Percentiles rank a stretch among this genome's conserved stretches.
These are phyloP conservation scores for Taiozyma sp. DNA, from an alignment of 1,139 yeast species.

Conservation along the genomic window DNA sequence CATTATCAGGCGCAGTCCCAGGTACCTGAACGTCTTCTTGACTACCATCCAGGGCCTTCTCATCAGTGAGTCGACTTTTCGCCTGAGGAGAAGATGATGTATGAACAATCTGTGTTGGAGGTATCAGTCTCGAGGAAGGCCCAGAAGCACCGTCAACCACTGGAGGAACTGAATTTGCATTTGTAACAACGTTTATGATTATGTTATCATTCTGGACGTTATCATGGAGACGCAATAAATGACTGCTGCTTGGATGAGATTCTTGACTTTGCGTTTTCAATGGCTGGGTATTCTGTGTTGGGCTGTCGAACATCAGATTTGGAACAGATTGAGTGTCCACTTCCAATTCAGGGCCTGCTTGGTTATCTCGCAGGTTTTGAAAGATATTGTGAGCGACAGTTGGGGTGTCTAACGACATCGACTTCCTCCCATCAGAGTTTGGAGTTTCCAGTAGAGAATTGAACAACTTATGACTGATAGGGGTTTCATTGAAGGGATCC, in stretches of 20 bases:
- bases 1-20: slow-evolving; percentile 21
- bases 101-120: not conserved
- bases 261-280: not conserved
- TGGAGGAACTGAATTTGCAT: not conserved
- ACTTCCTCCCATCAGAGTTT: slow-evolving; percentile 1
- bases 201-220: not conserved
- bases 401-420: slow-evolving; percentile 8
- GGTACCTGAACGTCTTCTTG: slow-evolving; percentile 20
- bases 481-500: slow-evolving; percentile 25
- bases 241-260: not conserved
- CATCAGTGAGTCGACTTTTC: not conserved
- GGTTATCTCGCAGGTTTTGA: slow-evolving; percentile 17
- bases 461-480: slow-evolving; percentile 2
- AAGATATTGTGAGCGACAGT: slow-evolving; percentile 17
- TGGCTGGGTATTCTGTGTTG: slow-evolving; percentile 7
- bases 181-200: not conserved
- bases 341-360: slow-evolving; percentile 16
- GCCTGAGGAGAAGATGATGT: not conserved
- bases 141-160: not conserved
- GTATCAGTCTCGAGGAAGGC: no score
- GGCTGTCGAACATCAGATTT: slow-evolving; percentile 11
- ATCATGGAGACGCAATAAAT: not conserved
- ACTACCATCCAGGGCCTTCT: not conserved
- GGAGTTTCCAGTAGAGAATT: slow-evolving; percentile 10
- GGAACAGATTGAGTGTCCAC: slow-evolving; percentile 19